These are phyloP conservation scores for Kluyveromyces marxianus DNA, from an alignment of 1,139 yeast species.

Conservation along the genomic window DNA sequence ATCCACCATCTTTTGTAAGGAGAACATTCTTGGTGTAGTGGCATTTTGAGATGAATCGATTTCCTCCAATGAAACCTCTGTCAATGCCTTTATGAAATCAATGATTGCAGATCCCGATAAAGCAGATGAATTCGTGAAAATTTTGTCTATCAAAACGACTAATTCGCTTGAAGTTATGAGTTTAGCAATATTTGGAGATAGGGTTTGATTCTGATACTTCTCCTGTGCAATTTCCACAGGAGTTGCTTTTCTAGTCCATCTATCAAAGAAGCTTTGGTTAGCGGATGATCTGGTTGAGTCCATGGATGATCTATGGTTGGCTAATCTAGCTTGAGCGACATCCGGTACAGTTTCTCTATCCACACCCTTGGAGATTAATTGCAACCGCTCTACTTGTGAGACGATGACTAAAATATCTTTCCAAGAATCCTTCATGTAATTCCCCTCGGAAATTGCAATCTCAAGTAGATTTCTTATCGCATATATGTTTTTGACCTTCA, in stretches of 20 bases:
- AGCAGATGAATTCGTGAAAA: conserved; percentile 75
- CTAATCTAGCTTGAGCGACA: conserved; percentile 60
- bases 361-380: conserved; percentile 80
- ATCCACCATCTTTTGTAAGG: conserved; percentile 91
- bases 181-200: conserved; percentile 49
- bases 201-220: conserved; percentile 42
- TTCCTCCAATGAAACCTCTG: conserved; percentile 84
- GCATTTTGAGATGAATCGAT: conserved; percentile 82
- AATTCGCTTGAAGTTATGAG: conserved; percentile 67
- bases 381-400: conserved; percentile 86
- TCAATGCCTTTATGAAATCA: conserved; percentile 77
- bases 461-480: conserved; percentile 73
- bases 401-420: conserved; percentile 70
- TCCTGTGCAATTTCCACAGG: conserved; percentile 42
- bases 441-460: conserved; percentile 73
- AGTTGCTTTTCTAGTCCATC: conserved; percentile 39
- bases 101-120: conserved; percentile 80
- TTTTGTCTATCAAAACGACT: conserved; percentile 77
- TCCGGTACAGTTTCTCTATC: conserved; percentile 84
- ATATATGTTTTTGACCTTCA: conserved; percentile 70
- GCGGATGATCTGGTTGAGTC: conserved; percentile 42
- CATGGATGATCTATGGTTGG: conserved; percentile 43
- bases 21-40: conserved; percentile 79
- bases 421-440: conserved; percentile 71
- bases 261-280: conserved; percentile 29